phyloP scores from a whole-genome alignment of 164 flowering plant species.

The Cinnamomum chago region DNA sequence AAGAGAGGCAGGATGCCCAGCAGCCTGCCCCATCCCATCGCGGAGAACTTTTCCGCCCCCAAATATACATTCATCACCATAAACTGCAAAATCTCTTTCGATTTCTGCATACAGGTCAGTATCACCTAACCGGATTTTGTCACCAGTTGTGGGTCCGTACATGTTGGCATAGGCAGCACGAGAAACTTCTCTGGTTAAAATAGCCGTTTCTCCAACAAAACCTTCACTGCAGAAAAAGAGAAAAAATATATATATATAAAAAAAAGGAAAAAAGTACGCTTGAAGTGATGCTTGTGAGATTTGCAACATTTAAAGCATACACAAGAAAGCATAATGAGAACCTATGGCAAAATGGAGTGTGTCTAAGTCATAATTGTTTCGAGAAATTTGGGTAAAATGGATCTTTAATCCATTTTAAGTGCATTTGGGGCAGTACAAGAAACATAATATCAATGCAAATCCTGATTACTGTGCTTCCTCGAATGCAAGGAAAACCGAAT shows the following conservation, averaged over 20 bases:
- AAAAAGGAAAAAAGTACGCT: not conserved
- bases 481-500: not conserved
- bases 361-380: too few relatives aligned
- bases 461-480: not conserved
- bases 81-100: conserved; percentile 72
- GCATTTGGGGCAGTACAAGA: not conserved
- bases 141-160: conserved; percentile 94
- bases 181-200: conserved; percentile 41
- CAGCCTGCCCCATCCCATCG: conserved; percentile 95
- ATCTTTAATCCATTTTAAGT: not conserved
- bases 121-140: conserved; percentile 94
- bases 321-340: not conserved
- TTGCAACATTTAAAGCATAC: not conserved
- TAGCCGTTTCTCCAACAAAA: conserved; percentile 40
- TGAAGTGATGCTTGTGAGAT: not conserved
- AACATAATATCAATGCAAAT: not conserved
- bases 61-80: conserved; percentile 97
- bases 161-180: conserved; percentile 76
- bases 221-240: conserved; percentile 62
- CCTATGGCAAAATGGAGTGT: not conserved
- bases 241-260: not conserved
- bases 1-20: conserved; percentile 42
- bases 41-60: conserved; percentile 98
- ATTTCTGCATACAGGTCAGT: conserved; percentile 81
- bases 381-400: not conserved